Conservation (phyloP, 331 rosid genomes). For the Pyrus hybrid region DNA sequence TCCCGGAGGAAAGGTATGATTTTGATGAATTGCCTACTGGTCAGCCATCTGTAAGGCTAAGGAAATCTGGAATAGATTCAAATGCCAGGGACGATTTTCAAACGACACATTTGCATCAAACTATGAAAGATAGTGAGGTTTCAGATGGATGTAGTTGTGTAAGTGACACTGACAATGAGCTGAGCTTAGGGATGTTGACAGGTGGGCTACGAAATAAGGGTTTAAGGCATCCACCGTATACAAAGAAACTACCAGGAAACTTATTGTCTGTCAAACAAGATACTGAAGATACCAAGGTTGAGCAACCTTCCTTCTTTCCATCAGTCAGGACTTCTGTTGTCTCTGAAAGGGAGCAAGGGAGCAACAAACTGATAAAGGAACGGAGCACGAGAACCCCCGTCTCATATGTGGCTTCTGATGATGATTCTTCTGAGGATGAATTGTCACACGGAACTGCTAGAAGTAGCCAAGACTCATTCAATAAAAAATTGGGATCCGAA, state of each 20-base stretch:
- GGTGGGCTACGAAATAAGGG: constrained; percentile 85
- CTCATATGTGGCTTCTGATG: constrained; percentile 28
- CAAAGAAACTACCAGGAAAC: constrained; percentile 23
- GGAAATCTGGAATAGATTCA: constrained; percentile 19
- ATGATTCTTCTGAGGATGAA: constrained; percentile 21
- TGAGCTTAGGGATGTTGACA: constrained; percentile 50
- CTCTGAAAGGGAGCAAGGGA: constrained; percentile 24
- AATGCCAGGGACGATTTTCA: constrained; percentile 12
- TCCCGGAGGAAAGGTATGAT: constrained; percentile 19
- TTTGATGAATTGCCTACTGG: constrained; percentile 18
- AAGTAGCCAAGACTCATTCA: constrained; percentile 17
- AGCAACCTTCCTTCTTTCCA: constrained; percentile 30
- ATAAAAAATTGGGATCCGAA: constrained; percentile 27
- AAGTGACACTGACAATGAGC: constrained; percentile 35
- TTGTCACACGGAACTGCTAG: constrained; percentile 16
- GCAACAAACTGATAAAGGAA: constrained; percentile 17
- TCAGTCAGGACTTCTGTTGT: constrained; percentile 23
- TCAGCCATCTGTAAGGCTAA: constrained; percentile 21
- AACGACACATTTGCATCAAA: constrained; percentile 17
- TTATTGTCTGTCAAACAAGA: constrained; percentile 22
- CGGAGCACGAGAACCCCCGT: constrained; percentile 4
- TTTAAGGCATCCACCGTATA: constrained; percentile 32
- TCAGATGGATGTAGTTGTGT: constrained; percentile 25
- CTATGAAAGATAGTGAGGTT: constrained; percentile 21
- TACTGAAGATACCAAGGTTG: constrained; percentile 23